These are phyloP conservation scores for Delonix regia DNA, from an alignment of 306 rosid genomes.

Conservation along the genomic window DNA sequence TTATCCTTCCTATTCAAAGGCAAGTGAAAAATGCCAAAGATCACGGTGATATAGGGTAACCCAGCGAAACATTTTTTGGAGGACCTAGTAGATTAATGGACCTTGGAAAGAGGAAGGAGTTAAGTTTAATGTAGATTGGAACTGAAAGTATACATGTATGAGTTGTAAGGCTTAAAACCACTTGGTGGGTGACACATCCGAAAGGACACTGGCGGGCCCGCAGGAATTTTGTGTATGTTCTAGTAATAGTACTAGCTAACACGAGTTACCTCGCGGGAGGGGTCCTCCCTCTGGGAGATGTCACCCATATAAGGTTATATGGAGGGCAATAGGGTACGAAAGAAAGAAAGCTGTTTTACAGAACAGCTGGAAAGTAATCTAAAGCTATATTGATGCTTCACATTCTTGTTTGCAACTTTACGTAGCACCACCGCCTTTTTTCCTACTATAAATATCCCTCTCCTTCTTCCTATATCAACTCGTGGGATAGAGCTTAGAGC, in stretches of 20 bases:
- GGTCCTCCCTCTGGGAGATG: slow-evolving; percentile 14
- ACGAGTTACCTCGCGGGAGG: slow-evolving; percentile 24
- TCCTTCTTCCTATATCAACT: slow-evolving; percentile 25
- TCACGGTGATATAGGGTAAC: background rate
- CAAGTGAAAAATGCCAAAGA: slow-evolving; percentile 10
- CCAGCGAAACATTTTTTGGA: background rate
- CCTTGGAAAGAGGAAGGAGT: background rate
- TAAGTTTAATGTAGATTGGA: background rate
- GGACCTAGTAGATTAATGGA: background rate
- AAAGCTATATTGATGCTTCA: slow-evolving; percentile 32
- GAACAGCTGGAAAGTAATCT: slow-evolving; percentile 57
- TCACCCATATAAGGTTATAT: slow-evolving; percentile 35
- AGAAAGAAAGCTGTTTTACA: slow-evolving; percentile 30
- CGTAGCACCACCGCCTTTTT: slow-evolving; percentile 12
- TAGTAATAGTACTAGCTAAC: slow-evolving; percentile 31
- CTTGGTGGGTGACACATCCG: slow-evolving; percentile 71
- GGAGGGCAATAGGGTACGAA: slow-evolving; percentile 30
- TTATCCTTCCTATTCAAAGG: too few species aligned
- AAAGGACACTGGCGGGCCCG: slow-evolving; percentile 50
- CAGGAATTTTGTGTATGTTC: slow-evolving; percentile 27
- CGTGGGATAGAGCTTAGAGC: slow-evolving; percentile 20
- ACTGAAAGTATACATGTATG: slow-evolving; percentile 32
- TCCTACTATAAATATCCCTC: slow-evolving; percentile 46
- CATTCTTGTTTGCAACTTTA: slow-evolving; percentile 37
- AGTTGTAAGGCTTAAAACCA: slow-evolving; percentile 71